Percentiles rank a stretch among this genome's conserved stretches.
phyloP scores from a whole-genome alignment of 305 asterid species.

The Plantago lanceolata region DNA sequence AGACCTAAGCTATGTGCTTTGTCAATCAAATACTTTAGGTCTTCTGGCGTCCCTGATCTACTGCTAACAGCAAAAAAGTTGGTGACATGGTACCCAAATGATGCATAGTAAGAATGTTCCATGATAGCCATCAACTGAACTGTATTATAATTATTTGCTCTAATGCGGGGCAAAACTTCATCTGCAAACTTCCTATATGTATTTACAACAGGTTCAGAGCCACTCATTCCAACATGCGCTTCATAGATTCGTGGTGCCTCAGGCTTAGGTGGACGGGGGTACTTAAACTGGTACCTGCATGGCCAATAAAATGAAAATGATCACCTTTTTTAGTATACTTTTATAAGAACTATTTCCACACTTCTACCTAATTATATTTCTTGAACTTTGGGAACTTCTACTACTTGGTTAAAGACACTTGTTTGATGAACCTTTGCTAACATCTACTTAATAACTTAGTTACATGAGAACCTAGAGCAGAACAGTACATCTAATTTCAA shows the following conservation, averaged over 20 bases:
- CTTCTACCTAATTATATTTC: slow-evolving; percentile 5
- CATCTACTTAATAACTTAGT: slow-evolving; percentile 13
- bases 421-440: background rate
- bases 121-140: slow-evolving; percentile 97
- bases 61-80: slow-evolving; percentile 93
- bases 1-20: slow-evolving; percentile 95
- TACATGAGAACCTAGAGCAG: slow-evolving; percentile 16
- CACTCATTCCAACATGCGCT: slow-evolving; percentile 99
- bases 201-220: slow-evolving; percentile 71
- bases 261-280: slow-evolving; percentile 81
- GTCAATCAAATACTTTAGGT: slow-evolving; percentile 89
- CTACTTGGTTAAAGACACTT: slow-evolving; percentile 14
- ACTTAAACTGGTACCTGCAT: slow-evolving; percentile 75
- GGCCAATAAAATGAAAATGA: slow-evolving; percentile 20
- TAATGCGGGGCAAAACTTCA: slow-evolving; percentile 76
- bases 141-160: slow-evolving; percentile 80
- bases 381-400: slow-evolving; percentile 10
- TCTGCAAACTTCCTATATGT: slow-evolving; percentile 92
- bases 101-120: slow-evolving; percentile 97
- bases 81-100: slow-evolving; percentile 95
- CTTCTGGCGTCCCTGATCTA: slow-evolving; percentile 95
- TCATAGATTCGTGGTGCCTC: slow-evolving; percentile 83
- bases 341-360: slow-evolving; percentile 9
- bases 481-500: slow-evolving; percentile 3
- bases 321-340: slow-evolving; percentile 17